Conservation (phyloP, 768 basidiomycete species). For the Leccinum boreale region DNA sequence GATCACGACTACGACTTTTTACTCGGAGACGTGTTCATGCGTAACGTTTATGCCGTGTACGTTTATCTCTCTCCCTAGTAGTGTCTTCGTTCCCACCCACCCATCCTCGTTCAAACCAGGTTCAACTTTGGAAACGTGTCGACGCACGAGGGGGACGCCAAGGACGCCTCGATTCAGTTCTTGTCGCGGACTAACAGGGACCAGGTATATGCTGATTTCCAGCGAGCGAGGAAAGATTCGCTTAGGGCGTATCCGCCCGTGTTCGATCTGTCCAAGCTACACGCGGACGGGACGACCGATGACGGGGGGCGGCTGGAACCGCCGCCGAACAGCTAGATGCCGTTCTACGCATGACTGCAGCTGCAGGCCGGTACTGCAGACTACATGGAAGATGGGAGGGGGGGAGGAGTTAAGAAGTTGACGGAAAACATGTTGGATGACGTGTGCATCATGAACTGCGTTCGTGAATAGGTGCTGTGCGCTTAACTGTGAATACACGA, state of each 20-base stretch:
- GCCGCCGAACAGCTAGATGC: background rate
- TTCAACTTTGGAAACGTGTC: conserved; percentile 42
- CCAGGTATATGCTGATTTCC: conserved; percentile 33
- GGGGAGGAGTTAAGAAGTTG: background rate
- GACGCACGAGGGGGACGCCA: conserved; percentile 12
- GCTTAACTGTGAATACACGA: background rate
- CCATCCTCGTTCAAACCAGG: conserved; percentile 14
- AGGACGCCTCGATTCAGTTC: conserved; percentile 39
- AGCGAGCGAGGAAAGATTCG: conserved; percentile 2
- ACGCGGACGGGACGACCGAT: conserved; percentile 19
- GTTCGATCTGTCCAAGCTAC: conserved; percentile 21
- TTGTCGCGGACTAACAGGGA: conserved; percentile 35
- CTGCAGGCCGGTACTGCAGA: background rate
- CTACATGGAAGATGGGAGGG: background rate
- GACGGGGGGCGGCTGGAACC: conserved; percentile 18
- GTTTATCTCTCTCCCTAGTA: conserved; percentile 4
- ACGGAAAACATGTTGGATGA: background rate
- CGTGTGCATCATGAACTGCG: background rate
- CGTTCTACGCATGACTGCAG: background rate
- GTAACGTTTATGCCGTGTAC: conserved; percentile 45
- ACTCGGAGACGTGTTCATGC: conserved; percentile 44
- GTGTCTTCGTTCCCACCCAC: background rate
- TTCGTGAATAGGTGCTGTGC: background rate
- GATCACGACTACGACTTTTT: conserved; percentile 35
- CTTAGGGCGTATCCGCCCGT: conserved; percentile 20